A percentile compares a stretch with the other conserved stretches of the same genome.
phyloP scores from a whole-genome alignment of 1,284 basidiomycete species.

The Gymnopus androsaceus region DNA sequence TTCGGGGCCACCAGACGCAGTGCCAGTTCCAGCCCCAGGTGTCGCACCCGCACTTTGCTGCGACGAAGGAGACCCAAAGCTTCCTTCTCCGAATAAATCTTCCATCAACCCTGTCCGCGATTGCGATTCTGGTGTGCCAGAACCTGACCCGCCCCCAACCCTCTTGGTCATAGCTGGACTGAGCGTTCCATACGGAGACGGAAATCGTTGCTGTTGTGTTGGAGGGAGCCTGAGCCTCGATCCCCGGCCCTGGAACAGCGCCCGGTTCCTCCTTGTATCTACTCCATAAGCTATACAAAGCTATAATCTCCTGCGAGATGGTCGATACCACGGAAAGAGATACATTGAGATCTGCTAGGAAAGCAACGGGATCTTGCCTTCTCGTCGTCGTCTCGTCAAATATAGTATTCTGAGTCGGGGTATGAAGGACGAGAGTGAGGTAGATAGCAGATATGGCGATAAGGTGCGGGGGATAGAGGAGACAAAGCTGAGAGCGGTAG shows the following conservation, averaged over 20 bases:
- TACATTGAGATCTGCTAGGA: too few species aligned
- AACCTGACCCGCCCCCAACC: neutral
- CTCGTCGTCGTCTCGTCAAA: too few species aligned
- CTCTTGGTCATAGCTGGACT: conserved; percentile 3
- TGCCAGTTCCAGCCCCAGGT: neutral
- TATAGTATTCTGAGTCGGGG: too few species aligned
- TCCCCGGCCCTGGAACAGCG: too few species aligned
- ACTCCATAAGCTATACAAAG: conserved; percentile 87
- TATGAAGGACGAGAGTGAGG: conserved; percentile 48
- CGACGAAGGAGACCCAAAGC: conserved; percentile 7
- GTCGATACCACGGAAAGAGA: conserved; percentile 82
- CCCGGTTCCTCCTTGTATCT: conserved; percentile 66
- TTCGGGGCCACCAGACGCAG: neutral
- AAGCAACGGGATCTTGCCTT: too few species aligned
- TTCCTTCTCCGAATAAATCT: conserved; percentile 13
- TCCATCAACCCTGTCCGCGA: neutral
- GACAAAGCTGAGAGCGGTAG: conserved; percentile 87
- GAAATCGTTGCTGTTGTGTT: neutral
- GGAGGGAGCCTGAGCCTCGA: neutral
- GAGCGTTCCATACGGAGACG: neutral
- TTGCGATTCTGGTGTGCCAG: conserved; percentile 7
- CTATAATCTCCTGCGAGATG: conserved; percentile 88
- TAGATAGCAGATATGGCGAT: conserved; percentile 93
- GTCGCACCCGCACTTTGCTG: neutral
- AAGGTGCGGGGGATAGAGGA: conserved; percentile 91